phyloP scores from a whole-genome alignment of 495 filamentous ascomycete species.

The Penicillium canescens region DNA sequence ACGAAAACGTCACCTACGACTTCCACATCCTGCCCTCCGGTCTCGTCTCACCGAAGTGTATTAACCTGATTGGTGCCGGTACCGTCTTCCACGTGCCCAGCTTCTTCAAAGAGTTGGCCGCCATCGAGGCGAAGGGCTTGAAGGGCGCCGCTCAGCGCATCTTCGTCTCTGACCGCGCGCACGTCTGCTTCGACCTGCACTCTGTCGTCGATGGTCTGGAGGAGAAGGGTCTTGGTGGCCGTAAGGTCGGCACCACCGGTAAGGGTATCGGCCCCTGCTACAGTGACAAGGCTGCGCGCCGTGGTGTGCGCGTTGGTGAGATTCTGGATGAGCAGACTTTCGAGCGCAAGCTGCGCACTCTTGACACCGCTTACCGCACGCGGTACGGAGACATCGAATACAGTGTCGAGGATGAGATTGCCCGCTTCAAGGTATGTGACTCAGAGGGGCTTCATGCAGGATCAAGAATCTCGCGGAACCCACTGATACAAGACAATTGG shows the following conservation, averaged over 20 bases:
- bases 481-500: no score
- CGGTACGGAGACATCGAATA: constrained; percentile 77
- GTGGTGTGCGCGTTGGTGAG: constrained; percentile 73
- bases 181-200: constrained; percentile 84
- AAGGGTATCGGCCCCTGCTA: constrained; percentile 81
- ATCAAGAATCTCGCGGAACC: background rate
- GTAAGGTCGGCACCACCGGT: constrained; percentile 57
- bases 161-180: constrained; percentile 77
- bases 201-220: constrained; percentile 78
- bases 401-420: constrained; percentile 79
- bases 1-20: constrained; percentile 60
- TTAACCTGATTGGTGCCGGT: constrained; percentile 84
- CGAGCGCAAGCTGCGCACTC: constrained; percentile 67
- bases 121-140: constrained; percentile 71
- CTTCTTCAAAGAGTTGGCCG: constrained; percentile 84
- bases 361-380: constrained; percentile 67
- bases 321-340: constrained; percentile 73
- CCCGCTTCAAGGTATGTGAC: constrained; percentile 53
- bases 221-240: constrained; percentile 72
- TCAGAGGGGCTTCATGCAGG: background rate
- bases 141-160: constrained; percentile 63
- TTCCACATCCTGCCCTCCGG: constrained; percentile 76
- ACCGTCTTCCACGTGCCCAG: constrained; percentile 81
- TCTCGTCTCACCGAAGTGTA: constrained; percentile 71
- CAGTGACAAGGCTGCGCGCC: constrained; percentile 75